Base-by-base conservation (phyloP, 176 grass and related monocot genomes). In the Ensete ventricosum region DNA sequence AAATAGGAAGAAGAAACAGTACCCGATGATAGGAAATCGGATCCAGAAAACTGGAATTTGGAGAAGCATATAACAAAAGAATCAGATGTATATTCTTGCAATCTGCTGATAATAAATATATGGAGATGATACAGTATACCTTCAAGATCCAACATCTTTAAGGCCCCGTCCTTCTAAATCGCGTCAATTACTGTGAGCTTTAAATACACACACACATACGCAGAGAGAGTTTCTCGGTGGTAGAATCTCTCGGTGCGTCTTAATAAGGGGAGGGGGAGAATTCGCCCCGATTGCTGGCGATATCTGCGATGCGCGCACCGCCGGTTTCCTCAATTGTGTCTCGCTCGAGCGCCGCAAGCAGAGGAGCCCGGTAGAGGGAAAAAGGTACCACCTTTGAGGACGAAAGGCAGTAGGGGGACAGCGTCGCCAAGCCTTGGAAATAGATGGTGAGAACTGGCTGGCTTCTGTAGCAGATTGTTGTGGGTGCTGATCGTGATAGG, bases 101-200 rank as follows among this genome's bases (percentile, higher is more conserved):
- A 50, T 70, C 67, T 70, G 48, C 43, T 50, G 19, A 14, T 70
- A 70, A 70, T 70, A 50, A 48, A 68, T 68, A 22, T 4, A 22
- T 26, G 64, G 27, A 29, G 64, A 67, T 17, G 26, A 70, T 20
- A 20, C 21, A 50, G 51, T 70, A 70, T 50, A n/a, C 23, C 17
- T 70, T 43, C 34, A 6, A 43, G 43, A 70, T 70, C 67, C 67
- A 70, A 50, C 67, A 50, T 50, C 51, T 70, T 70, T 70, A 70
- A 70, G 20, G 67, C 67, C 16, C 67, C 67, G 29, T 16, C 67
- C 67, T 70, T 70, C 51, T 70, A 70, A 70, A 51, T 70, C 48
- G 67, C 67, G 34, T 70, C 34, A 51, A 17, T 70, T 70, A 50
- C 67, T 51, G 67, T 70, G 50, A 75, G 53, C 73, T 75, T 75